phyloP scores from a whole-genome alignment of 1,284 basidiomycete genomes.

The Amylostereum chailletii region DNA sequence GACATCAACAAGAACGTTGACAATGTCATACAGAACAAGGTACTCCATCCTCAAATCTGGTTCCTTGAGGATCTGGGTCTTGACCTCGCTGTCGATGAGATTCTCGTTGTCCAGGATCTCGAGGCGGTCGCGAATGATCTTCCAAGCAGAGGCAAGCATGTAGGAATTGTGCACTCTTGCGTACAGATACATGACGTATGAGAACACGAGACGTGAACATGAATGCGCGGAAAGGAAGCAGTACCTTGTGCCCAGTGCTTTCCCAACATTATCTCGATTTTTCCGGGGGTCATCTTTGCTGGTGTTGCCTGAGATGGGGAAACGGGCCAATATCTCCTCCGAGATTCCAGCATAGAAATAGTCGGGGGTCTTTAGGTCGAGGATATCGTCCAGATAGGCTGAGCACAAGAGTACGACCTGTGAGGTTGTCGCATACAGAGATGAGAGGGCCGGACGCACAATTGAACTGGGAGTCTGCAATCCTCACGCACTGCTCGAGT shows the following conservation, averaged over 20 bases:
- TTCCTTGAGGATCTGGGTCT: slow-evolving; percentile 40
- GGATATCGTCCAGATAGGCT: slow-evolving; percentile 48
- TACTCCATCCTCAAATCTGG: slow-evolving; percentile 45
- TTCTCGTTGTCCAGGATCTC: slow-evolving; percentile 42
- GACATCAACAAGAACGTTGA: slow-evolving; percentile 46
- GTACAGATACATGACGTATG: too few relatives aligned
- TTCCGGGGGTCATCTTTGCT: slow-evolving; percentile 22
- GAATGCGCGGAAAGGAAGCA: slow-evolving; percentile 10
- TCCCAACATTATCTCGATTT: slow-evolving; percentile 43
- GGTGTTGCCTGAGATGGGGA: slow-evolving; percentile 23
- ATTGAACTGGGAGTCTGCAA: slow-evolving; percentile 62
- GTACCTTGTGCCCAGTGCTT: slow-evolving; percentile 51
- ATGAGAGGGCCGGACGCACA: slow-evolving; percentile 28
- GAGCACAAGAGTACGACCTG: slow-evolving; percentile 25
- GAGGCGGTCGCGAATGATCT: slow-evolving; percentile 48
- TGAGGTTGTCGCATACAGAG: background rate
- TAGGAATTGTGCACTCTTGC: slow-evolving; percentile 68
- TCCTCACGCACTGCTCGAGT: slow-evolving; percentile 51
- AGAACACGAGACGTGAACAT: background rate
- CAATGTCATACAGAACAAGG: slow-evolving; percentile 55
- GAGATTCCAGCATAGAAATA: slow-evolving; percentile 48
- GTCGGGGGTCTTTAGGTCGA: slow-evolving; percentile 50
- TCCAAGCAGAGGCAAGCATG: slow-evolving; percentile 71
- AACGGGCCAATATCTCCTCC: slow-evolving; percentile 42
- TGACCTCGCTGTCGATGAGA: slow-evolving; percentile 41